These are phyloP conservation scores for Naematelia encephala DNA, from an alignment of 768 basidiomycete species.

Conservation along the genomic window DNA sequence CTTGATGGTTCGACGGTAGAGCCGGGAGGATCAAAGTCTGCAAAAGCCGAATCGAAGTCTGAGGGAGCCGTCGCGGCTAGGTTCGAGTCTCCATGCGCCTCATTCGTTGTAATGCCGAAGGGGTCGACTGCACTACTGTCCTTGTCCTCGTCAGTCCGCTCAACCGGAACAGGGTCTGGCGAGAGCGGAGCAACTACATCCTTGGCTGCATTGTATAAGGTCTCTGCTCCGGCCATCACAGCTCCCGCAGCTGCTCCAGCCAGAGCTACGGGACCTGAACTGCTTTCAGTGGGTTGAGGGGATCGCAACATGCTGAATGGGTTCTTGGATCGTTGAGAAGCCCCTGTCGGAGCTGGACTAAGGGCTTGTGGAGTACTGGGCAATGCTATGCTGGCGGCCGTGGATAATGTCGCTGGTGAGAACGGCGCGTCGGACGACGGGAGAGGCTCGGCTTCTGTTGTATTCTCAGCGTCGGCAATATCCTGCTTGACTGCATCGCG, in stretches of 20 bases:
- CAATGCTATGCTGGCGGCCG: constrained; percentile 67
- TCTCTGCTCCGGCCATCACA: constrained; percentile 29
- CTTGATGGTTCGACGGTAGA: neutral
- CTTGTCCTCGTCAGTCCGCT: neutral
- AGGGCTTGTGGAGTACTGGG: constrained; percentile 66
- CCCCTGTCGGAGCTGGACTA: constrained; percentile 57
- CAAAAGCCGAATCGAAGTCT: constrained; percentile 50
- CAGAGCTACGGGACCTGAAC: constrained; percentile 1
- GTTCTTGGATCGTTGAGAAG: constrained; percentile 71
- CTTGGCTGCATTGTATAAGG: constrained; percentile 33
- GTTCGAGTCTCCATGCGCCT: constrained; percentile 6
- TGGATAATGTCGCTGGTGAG: constrained; percentile 48
- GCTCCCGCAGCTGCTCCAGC: constrained; percentile 30
- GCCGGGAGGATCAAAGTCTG: constrained; percentile 22
- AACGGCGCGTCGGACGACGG: constrained; percentile 2
- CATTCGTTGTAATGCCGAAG: constrained; percentile 22
- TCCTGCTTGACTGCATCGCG: constrained; percentile 69
- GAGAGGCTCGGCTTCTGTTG: constrained; percentile 27
- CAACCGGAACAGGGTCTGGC: neutral
- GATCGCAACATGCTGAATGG: constrained; percentile 73
- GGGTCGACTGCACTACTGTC: constrained; percentile 16
- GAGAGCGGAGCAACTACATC: constrained; percentile 17
- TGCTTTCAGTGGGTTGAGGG: constrained; percentile 8
- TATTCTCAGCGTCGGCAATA: constrained; percentile 59
- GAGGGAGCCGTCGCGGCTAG: constrained; percentile 16